Evolutionary conservation across 148 eudicot genomes (phyloP).

Genomic region (Polygonum maritimum): DNA sequence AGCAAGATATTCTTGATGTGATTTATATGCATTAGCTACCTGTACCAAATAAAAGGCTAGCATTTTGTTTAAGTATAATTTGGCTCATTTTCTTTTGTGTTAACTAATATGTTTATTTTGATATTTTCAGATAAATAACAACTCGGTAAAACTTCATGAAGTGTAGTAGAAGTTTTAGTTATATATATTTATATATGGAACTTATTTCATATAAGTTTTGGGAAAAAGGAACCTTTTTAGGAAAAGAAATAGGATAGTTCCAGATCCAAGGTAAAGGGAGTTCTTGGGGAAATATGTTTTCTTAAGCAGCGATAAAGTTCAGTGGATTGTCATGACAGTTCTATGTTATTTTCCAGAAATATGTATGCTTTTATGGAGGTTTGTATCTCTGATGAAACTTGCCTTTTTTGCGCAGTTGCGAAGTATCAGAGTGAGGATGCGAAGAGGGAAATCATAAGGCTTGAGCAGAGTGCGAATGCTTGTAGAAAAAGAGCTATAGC

Average conservation of each 20-base stretch:
- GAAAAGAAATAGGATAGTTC: background rate
- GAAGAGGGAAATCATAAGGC: slow-evolving; percentile 48
- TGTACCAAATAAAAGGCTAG: background rate
- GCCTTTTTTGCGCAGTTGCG: slow-evolving; percentile 32
- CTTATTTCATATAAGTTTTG: background rate
- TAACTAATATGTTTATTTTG: background rate
- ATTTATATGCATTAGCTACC: background rate
- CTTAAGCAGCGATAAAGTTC: background rate
- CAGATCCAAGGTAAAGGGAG: background rate
- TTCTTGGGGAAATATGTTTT: background rate
- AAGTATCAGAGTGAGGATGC: slow-evolving; percentile 40
- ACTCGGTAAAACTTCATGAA: background rate
- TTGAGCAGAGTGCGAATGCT: slow-evolving; percentile 50
- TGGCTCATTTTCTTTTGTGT: background rate
- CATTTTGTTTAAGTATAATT: background rate
- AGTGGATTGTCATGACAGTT: background rate
- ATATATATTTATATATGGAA: background rate
- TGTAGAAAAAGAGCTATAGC: slow-evolving; percentile 45
- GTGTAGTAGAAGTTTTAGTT: background rate
- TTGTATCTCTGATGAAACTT: background rate
- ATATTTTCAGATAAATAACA: background rate
- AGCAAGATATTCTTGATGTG: background rate
- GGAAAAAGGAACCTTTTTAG: background rate
- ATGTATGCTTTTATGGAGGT: background rate
- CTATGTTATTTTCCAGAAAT: background rate